Base-by-base conservation (phyloP, 1,284 basidiomycete species). In the Melampsora occidentalis region DNA sequence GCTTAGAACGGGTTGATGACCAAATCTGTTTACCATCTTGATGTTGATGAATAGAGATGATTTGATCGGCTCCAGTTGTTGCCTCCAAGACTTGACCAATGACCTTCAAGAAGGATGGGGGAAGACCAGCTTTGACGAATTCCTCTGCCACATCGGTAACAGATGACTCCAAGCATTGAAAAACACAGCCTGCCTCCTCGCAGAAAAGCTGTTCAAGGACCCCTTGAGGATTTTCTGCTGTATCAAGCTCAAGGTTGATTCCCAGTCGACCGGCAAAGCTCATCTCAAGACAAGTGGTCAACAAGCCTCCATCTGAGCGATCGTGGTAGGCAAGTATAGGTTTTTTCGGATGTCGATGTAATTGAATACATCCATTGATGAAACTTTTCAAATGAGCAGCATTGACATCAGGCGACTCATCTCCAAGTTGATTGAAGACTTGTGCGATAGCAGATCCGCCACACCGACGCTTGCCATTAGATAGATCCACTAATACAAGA, bases 401-500 rank as follows among this genome's bases (percentile, higher is more conserved):
- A 79, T 93, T 93, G 22, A 98, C 93, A 81, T 98, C 92, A 0
- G 97, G 95, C 1, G 91, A 87, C 78, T 91, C 90, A n/a, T 87
- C 85, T 14, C 95, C 95, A 69, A 99, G 87, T 84, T 96, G 89
- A 82, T 92, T 92, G 88, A 94, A 98, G 4, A 94, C 94, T 82
- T 99, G 97, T 5, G 93, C 93, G 46, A 99, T 83, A 2, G 93
- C 93, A 0, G 95, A 98, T n/a, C 93, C 96, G 77, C 95, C 97
- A 51, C 98, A 85, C 12, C 97, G 88, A 81, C 90, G 87, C 82
- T 91, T 91, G 59, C 94, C 94, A 49, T 85, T 84, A 0, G 93
- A 93, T 61, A 99, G 86, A 83, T 99, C 97, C 80, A 98, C 87
- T 83, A 98, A 91, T 31, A 99, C 86, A 65, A 99, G 86, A 12